Evolutionary conservation across 495 filamentous ascomycete genomes (phyloP), one percentile per base, ranked within the genome.

Genomic region (Daldinia decipiens): DNA sequence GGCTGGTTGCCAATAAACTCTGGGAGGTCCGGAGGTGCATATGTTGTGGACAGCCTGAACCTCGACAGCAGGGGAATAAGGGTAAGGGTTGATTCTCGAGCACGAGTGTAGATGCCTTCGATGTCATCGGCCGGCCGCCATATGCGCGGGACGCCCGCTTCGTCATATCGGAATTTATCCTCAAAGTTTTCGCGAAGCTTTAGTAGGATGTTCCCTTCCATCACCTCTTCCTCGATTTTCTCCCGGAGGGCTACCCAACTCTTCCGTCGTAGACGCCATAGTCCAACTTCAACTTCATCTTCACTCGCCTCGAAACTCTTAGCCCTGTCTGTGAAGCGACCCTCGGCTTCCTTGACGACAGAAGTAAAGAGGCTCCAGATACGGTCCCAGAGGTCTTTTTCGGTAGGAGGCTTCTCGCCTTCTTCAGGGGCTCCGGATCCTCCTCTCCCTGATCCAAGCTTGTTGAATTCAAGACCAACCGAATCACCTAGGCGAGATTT

Each of bases 141-240:
- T 75, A 99, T 97, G 39, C 95, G 85, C 4, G 95, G 95, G 3
- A 99, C 96, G 38, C 96, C 96, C 13, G 88, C 89, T 53, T 97
- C 94, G 69, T 99, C 96, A 73, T 99, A 99, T 62, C 95, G 92
- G 86, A 99, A 99, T 77, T 96, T 97, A 81, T 99, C 95, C 74
- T 99, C 95, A 70, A 99, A 99, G 79, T 98, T 98, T 81, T 99
- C 95, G 6, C 95, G 90, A 31, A 99, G 87, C 79, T 99, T 99
- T 65, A 99, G 86, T 7, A 99, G 82, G 58, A 99, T 86, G 76
- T 98, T 99, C 63, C 95, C 94, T 79, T 98, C 95, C 86, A 94
- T 95, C 79, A 98, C 93, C 78, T 99, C 95, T 77, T 99, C 95
- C 21, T 98, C 96, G 71, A 99, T 92, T 81, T 92, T 97, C 47